Evolutionary conservation across 2,329 filamentous ascomycete genomes (phyloP).

Genomic region (Fusarium camptoceras): DNA sequence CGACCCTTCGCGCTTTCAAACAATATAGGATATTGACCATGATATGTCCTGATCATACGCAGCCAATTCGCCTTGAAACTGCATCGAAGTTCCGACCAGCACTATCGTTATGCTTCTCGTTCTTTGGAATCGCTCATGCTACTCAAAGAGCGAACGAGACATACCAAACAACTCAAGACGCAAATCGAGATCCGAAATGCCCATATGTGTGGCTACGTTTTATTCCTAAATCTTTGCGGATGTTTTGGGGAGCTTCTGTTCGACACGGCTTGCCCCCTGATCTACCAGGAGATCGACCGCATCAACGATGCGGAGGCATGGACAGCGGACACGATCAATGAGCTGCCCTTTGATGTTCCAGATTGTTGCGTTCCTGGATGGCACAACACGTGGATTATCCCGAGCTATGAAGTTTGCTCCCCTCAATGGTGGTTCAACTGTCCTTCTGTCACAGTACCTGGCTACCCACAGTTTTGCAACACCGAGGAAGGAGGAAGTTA

Average conservation of each 20-base stretch:
- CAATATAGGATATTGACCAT: constrained; percentile 22
- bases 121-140: constrained; percentile 8
- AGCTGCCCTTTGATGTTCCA: constrained; percentile 45
- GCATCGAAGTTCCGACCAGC: neutral
- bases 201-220: constrained; percentile 48
- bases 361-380: constrained; percentile 43
- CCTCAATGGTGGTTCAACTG: constrained; percentile 35
- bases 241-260: constrained; percentile 44
- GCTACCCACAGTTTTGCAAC: constrained; percentile 30
- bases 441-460: constrained; percentile 24
- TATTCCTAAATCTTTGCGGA: constrained; percentile 46
- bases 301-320: constrained; percentile 47
- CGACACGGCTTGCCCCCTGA: constrained; percentile 39
- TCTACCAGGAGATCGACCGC: constrained; percentile 45
- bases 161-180: constrained; percentile 21
- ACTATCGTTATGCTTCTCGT: constrained; percentile 28
- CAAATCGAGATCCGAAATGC: constrained; percentile 3
- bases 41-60: constrained; percentile 24
- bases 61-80: constrained; percentile 1
- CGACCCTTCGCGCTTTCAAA: neutral
- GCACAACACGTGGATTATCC: constrained; percentile 42
- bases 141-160: constrained; percentile 21
- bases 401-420: constrained; percentile 30
- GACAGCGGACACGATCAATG: constrained; percentile 29
- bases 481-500: neutral